A percentile compares a stretch with the other conserved stretches of the same genome.
Evolutionary conservation across 169 alveolate species (phyloP).

Genomic region (Perkinsus chesapeaki): DNA sequence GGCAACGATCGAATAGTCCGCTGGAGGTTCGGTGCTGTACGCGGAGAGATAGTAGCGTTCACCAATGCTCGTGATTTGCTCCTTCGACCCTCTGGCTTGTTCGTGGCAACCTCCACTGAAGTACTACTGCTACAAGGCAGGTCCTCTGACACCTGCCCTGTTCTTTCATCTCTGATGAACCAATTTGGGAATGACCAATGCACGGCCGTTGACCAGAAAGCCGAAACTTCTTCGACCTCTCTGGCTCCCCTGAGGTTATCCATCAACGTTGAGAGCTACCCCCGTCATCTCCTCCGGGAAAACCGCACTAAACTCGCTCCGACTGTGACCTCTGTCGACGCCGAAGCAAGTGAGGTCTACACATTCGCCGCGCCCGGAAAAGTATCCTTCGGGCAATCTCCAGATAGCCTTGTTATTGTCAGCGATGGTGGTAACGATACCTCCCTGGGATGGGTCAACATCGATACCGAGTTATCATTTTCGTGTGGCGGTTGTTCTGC

Average conservation of each 20-base stretch:
- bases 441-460: not conserved
- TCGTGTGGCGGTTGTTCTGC: not conserved
- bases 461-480: not conserved
- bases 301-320: not conserved
- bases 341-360: not conserved
- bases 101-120: not conserved
- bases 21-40: not conserved
- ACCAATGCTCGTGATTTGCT: not conserved
- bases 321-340: not conserved
- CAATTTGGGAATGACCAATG: too few species aligned
- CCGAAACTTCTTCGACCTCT: not conserved
- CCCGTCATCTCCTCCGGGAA: not conserved
- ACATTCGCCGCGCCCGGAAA: not conserved
- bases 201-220: too few species aligned
- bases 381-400: not conserved
- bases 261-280: not conserved
- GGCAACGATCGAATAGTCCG: not conserved
- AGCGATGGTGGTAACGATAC: not conserved
- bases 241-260: not conserved
- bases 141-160: not conserved
- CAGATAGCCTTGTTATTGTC: not conserved
- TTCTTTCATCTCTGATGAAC: too few species aligned
- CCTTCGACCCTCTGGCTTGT: not conserved
- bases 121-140: not conserved
- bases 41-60: not conserved